Evolutionary conservation across 2,329 filamentous ascomycete species (phyloP).

Genomic region (Scortechinia acanthostroma): DNA sequence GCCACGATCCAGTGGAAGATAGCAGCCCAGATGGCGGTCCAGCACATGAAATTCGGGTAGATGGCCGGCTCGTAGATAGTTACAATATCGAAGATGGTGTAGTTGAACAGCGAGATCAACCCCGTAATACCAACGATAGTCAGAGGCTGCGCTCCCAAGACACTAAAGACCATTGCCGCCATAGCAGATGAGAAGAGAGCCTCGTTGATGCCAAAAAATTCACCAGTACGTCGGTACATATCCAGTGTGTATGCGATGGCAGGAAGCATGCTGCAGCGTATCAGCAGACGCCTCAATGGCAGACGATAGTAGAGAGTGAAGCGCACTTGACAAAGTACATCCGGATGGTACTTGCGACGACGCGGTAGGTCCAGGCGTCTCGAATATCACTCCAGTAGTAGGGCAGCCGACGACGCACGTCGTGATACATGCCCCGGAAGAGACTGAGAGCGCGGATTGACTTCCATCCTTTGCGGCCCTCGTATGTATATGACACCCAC

Average conservation of each 20-base stretch:
- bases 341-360: slow-evolving; percentile 79
- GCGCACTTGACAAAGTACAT: slow-evolving; percentile 91
- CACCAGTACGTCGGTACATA: slow-evolving; percentile 83
- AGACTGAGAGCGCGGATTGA: too few species aligned
- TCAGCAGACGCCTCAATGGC: too few species aligned
- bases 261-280: slow-evolving; percentile 63
- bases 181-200: slow-evolving; percentile 80
- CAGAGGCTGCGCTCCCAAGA: slow-evolving; percentile 76
- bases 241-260: slow-evolving; percentile 84
- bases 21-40: slow-evolving; percentile 83
- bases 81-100: slow-evolving; percentile 88
- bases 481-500: too few species aligned
- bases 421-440: slow-evolving; percentile 77
- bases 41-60: slow-evolving; percentile 85
- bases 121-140: slow-evolving; percentile 87
- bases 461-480: too few species aligned
- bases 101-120: slow-evolving; percentile 92
- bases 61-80: slow-evolving; percentile 64
- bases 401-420: slow-evolving; percentile 67
- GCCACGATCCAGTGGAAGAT: slow-evolving; percentile 80
- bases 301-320: background rate
- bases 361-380: slow-evolving; percentile 85
- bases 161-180: slow-evolving; percentile 72
- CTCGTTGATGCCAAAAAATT: slow-evolving; percentile 84
- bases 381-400: slow-evolving; percentile 78